These are phyloP conservation scores for Penicillium longicatenatum DNA, from an alignment of 495 filamentous ascomycete genomes.

Conservation along the genomic window DNA sequence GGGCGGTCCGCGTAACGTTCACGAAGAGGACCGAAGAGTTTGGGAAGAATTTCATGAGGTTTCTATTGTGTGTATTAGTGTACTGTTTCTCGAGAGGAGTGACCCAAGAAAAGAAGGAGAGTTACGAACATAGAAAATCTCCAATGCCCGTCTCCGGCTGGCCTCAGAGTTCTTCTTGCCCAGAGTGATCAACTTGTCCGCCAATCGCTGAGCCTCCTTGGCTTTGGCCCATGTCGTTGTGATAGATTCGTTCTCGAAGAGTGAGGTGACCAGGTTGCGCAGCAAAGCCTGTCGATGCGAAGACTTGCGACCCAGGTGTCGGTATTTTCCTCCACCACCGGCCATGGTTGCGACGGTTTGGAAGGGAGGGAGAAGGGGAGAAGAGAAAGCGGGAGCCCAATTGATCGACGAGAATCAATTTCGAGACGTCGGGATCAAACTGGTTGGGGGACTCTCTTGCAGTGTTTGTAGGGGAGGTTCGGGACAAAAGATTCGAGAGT, in stretches of 20 bases:
- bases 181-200: conserved; percentile 90
- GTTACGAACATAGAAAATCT: conserved; percentile 78
- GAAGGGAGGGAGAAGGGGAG: background rate
- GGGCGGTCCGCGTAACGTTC: conserved; percentile 78
- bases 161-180: conserved; percentile 89
- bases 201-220: conserved; percentile 91
- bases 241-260: conserved; percentile 90
- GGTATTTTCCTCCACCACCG: conserved; percentile 80
- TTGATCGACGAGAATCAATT: conserved; percentile 1
- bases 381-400: background rate
- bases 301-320: conserved; percentile 79
- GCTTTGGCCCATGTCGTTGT: conserved; percentile 94
- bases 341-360: conserved; percentile 61
- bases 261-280: conserved; percentile 94
- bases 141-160: conserved; percentile 62
- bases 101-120: background rate
- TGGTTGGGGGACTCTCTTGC: background rate
- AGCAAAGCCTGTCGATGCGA: conserved; percentile 90
- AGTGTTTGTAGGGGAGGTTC: conserved; percentile 21
- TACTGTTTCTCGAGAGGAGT: background rate
- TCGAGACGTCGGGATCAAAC: background rate
- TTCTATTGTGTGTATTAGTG: conserved; percentile 40
- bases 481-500: conserved; percentile 44
- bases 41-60: conserved; percentile 71
- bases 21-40: conserved; percentile 82